Evolutionary conservation across 139 green algal species (phyloP).

Genomic region (Parachlorella kessleri): DNA sequence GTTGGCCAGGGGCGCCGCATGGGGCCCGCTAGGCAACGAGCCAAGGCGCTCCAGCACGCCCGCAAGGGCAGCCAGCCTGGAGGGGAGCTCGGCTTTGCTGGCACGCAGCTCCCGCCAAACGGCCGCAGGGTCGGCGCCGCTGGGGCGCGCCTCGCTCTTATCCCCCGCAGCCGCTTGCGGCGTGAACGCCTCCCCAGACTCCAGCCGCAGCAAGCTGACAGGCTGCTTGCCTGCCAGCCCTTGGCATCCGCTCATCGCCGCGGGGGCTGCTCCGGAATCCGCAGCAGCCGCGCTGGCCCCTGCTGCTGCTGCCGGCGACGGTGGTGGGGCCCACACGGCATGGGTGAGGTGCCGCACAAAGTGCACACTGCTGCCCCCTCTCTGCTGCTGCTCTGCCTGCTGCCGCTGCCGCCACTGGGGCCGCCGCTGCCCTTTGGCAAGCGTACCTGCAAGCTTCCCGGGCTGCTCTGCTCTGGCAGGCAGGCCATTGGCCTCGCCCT

Average conservation of each 20-base stretch:
- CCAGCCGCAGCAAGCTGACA: neutral
- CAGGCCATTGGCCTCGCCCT: too few relatives aligned
- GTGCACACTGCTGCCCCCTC: neutral
- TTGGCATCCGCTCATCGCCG: too few relatives aligned
- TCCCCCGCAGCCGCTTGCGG: neutral
- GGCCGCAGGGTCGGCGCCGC: neutral
- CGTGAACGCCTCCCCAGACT: neutral
- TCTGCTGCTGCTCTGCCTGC: neutral
- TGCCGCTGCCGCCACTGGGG: neutral
- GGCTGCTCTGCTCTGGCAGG: too few relatives aligned
- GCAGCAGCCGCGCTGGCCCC: neutral
- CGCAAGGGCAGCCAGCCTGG: neutral
- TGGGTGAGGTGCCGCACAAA: neutral
- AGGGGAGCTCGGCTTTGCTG: neutral
- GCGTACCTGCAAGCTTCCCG: neutral
- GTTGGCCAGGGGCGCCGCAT: neutral
- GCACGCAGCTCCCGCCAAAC: neutral
- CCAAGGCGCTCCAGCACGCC: neutral
- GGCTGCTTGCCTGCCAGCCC: too few relatives aligned
- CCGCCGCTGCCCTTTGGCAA: neutral
- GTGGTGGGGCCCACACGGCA: neutral
- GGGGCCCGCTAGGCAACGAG: too few relatives aligned
- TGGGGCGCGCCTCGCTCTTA: neutral
- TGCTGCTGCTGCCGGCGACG: neutral
- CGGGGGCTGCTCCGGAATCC: neutral